A percentile compares a stretch with the other conserved stretches of the same genome.
These are phyloP conservation scores for Penicillium glabrum DNA, from an alignment of 2,329 filamentous ascomycete genomes.

Conservation along the genomic window DNA sequence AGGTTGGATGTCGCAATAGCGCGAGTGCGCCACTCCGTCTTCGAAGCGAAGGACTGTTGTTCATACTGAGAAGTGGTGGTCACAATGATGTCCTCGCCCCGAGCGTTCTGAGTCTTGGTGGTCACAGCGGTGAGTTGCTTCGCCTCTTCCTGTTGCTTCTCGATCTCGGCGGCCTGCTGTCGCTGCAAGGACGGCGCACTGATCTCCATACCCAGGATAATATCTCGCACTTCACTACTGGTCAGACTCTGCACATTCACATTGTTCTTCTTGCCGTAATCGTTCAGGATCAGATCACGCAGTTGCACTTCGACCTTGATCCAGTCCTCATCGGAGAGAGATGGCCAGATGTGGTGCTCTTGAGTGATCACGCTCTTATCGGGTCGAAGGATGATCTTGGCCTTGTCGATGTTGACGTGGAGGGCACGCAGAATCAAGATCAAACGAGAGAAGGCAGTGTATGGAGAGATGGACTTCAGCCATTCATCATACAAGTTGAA, in stretches of 20 bases:
- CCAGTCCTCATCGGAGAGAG: slow-evolving; percentile 93
- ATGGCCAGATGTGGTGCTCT: slow-evolving; percentile 98
- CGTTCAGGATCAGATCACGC: slow-evolving; percentile 92
- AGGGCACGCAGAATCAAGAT: slow-evolving; percentile 90
- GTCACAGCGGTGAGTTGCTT: slow-evolving; percentile 95
- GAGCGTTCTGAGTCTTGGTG: slow-evolving; percentile 96
- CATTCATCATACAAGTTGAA: slow-evolving; percentile 99
- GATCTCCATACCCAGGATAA: slow-evolving; percentile 99
- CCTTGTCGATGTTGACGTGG: slow-evolving; percentile 98
- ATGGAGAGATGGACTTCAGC: slow-evolving; percentile 97
- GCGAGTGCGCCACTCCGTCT: slow-evolving; percentile 97
- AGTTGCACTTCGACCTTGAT: slow-evolving; percentile 98
- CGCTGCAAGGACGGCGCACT: slow-evolving; percentile 96
- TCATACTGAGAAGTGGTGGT: slow-evolving; percentile 98
- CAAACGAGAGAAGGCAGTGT: slow-evolving; percentile 95
- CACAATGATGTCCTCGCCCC: slow-evolving; percentile 96
- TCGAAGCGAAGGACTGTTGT: slow-evolving; percentile 95
- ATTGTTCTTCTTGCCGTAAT: slow-evolving; percentile 99
- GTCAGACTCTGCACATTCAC: slow-evolving; percentile 97
- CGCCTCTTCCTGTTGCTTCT: slow-evolving; percentile 97
- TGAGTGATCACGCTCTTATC: slow-evolving; percentile 99
- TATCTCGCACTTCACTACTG: slow-evolving; percentile 94
- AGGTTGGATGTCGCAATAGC: slow-evolving; percentile 96
- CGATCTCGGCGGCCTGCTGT: slow-evolving; percentile 96
- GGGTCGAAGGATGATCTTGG: slow-evolving; percentile 88